Base-by-base conservation (phyloP, 441 rosid genomes). In the Adansonia rubrostipa region DNA sequence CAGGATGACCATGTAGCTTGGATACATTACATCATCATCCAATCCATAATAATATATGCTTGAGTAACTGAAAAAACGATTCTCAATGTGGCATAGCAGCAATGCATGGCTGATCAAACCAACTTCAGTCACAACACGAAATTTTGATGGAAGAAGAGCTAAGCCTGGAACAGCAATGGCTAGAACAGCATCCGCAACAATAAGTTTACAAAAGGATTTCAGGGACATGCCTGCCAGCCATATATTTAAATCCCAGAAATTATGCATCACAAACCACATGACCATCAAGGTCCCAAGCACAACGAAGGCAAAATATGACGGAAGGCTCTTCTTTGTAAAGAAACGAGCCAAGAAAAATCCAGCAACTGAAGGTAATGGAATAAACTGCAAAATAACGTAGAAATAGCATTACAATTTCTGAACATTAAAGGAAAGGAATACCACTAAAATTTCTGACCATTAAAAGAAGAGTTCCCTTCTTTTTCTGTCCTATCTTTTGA, bases 191-290 rank as follows among this genome's bases (percentile, higher is more conserved):
- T 89, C 91, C 40, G 92, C 93, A 73, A 96, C 91, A 63, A 94
- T 86, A 74, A 94, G 89, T 85, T 94, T 94, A 85, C 99, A 94
- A 80, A 96, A 94, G 60, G 93, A 88, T 82, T 89, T 96, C 54
- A 96, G 83, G 58, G 98, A 88, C 99, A 96, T 94, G 87, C 98
- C 98, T 28, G 97, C 97, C 90, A 96, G 65, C 99, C 99, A 94
- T 78, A 96, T 93, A 85, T 93, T 96, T 76, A 96, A 89, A 83
- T 93, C 97, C 99, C 99, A 96, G 89, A 90, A 96, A 84, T 94
- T 96, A 76, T 91, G 98, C 85, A 93, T 73, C 79, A 94, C 92
- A 85, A 96, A 93, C 99, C 98, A 96, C 67, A 88, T 81, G 28
- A 92, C 92, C 92, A 93, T 92, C 90, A 93, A 84, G 88, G 98